Percentiles rank a stretch among this genome's conserved stretches.
phyloP scores from a whole-genome alignment of 352 stramenopile species.

The Pythium brachiatum region DNA sequence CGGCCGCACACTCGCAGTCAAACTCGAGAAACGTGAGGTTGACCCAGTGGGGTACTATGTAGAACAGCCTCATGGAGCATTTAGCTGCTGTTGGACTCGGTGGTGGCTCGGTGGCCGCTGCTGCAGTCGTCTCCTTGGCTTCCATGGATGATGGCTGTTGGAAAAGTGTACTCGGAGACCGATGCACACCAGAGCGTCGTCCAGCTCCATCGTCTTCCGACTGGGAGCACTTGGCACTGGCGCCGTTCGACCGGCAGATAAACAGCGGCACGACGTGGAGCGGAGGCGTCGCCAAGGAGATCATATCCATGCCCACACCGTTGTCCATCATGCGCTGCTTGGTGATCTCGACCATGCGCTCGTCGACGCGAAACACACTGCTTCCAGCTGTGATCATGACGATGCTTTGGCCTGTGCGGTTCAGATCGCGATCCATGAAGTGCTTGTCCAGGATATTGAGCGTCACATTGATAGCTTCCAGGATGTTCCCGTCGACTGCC shows the following conservation, averaged over 20 bases:
- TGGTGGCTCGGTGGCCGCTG: background rate
- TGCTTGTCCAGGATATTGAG: conserved; percentile 98
- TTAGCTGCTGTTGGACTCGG: background rate
- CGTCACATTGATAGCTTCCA: conserved; percentile 98
- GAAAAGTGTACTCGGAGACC: conserved; percentile 1
- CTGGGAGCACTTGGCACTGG: background rate
- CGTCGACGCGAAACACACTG: conserved; percentile 96
- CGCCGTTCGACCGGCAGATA: conserved; percentile 59
- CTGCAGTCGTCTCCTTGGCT: background rate
- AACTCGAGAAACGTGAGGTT: conserved; percentile 88
- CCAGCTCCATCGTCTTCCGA: background rate
- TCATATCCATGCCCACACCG: conserved; percentile 98
- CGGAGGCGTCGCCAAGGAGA: conserved; percentile 92
- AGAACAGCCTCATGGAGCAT: conserved; percentile 29
- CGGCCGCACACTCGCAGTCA: conserved; percentile 46
- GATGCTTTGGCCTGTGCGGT: conserved; percentile 94
- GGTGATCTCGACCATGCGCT: conserved; percentile 92
- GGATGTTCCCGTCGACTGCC: conserved; percentile 94
- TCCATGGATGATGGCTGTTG: background rate
- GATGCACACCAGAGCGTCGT: background rate
- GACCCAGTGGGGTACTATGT: conserved; percentile 95
- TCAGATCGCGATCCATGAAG: conserved; percentile 97
- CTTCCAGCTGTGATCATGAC: conserved; percentile 95
- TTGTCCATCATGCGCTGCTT: conserved; percentile 99
- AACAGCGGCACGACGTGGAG: conserved; percentile 98